These are phyloP conservation scores for Lactarius psammicola DNA, from an alignment of 768 basidiomycete genomes.

Conservation along the genomic window DNA sequence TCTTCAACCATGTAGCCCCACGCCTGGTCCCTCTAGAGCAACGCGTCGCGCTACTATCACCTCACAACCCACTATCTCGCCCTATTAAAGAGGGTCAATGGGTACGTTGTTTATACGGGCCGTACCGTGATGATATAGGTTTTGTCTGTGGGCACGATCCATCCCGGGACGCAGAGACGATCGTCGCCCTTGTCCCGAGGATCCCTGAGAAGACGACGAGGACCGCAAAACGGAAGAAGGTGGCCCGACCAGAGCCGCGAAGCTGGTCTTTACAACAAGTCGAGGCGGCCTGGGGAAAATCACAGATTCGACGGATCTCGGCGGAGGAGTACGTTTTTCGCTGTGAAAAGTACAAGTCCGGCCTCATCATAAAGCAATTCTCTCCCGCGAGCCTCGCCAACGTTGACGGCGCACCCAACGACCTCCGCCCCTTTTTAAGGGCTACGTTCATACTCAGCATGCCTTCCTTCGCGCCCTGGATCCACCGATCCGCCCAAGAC, in stretches of 20 bases:
- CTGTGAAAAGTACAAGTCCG: not conserved
- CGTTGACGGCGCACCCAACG: not conserved
- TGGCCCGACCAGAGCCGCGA: not conserved
- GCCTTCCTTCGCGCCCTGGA: not conserved
- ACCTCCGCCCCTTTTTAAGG: not conserved
- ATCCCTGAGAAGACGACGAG: not conserved
- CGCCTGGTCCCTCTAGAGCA: not conserved
- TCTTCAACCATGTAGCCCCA: not conserved
- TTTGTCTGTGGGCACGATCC: not conserved
- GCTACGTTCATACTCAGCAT: not conserved
- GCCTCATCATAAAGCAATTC: not conserved
- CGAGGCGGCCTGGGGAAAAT: not conserved
- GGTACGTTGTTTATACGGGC: not conserved
- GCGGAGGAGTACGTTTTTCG: not conserved
- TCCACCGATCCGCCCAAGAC: not conserved
- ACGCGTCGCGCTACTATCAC: not conserved
- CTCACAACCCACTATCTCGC: not conserved
- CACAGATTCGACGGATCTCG: not conserved
- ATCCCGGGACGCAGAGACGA: not conserved
- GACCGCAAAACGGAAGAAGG: not conserved
- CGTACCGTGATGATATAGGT: not conserved
- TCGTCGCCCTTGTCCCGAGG: not conserved
- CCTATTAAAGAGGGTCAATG: not conserved
- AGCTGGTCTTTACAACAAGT: not conserved
- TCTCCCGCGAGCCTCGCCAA: not conserved